Base-by-base conservation (phyloP, 805 yeast genomes). In the Starmerella asiatica region DNA sequence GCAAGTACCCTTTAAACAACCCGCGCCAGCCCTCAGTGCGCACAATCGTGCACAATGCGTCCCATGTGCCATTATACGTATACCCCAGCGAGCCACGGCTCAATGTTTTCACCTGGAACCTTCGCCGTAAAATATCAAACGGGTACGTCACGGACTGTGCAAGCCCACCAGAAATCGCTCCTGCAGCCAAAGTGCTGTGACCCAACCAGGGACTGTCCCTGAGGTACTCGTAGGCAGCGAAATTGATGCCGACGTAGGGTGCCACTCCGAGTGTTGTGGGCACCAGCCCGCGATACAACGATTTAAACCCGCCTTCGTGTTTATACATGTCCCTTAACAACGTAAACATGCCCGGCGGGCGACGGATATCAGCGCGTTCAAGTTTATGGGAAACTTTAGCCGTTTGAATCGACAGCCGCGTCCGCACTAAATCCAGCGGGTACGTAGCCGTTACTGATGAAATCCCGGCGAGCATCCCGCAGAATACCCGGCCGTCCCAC, bases 201-300 rank as follows among this genome's bases (percentile, higher is more conserved):
- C 29, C 27, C 29, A 61, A 47, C 51, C 63, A 60, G 56, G 55
- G 61, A 23, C 26, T 23, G 38, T 63, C 91, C 46, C 85, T 73
- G 48, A 85, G 55, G 45, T 71, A 75, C 55, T 91, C 97, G 63
- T 86, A 88, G 34, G 84, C 75, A 2, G 94, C 79, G 56, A 88
- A 88, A 60, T 86, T 88, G 38, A 88, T 70, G 3, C 94, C 94
- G 24, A 84, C 95, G 55, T 86, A 91, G 1, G 97, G 96, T 1
- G 94, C 96, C 17, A 91, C 95, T 1, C 97, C 96, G 42, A 82
- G 61, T 1, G 86, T 74, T 0, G 97, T 88, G n/a, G 97, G 94
- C 45, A 77, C 64, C 11, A 86, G 65, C 3, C 98, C 98, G 37
- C 86, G 67, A 56, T 82, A 88, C 14, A 88, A 63, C 0, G 85